Percentiles rank a stretch among this genome's conserved stretches.
phyloP scores from a whole-genome alignment of 768 basidiomycete species.

The Pulveroboletus sp. region DNA sequence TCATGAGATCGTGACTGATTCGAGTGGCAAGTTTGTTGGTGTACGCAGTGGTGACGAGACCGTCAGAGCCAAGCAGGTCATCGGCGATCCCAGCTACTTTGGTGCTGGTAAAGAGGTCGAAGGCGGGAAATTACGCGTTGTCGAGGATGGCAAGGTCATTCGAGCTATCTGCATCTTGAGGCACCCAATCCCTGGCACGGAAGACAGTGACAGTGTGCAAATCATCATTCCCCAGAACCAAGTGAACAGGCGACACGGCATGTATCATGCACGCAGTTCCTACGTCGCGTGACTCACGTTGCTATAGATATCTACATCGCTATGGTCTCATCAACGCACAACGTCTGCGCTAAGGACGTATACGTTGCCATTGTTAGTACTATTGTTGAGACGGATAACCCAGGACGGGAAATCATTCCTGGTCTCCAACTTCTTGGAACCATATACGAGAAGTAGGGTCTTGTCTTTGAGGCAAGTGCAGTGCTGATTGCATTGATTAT shows the following conservation, averaged over 20 bases:
- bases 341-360: constrained; percentile 93
- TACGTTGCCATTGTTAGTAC: constrained; percentile 98
- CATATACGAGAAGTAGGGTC: constrained; percentile 84
- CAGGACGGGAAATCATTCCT: constrained; percentile 89
- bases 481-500: constrained; percentile 7
- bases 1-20: constrained; percentile 83
- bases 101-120: constrained; percentile 61
- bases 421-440: constrained; percentile 88
- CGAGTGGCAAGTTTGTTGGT: constrained; percentile 85
- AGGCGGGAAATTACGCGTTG: constrained; percentile 76
- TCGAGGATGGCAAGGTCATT: constrained; percentile 93
- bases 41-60: constrained; percentile 87
- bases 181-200: constrained; percentile 97
- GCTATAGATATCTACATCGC: constrained; percentile 94
- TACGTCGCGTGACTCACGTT: constrained; percentile 2
- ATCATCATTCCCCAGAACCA: constrained; percentile 99
- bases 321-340: constrained; percentile 94
- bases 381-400: constrained; percentile 90
- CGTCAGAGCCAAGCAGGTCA: constrained; percentile 95
- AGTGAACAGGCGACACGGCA: constrained; percentile 87
- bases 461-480: neutral
- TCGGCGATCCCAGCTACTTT: constrained; percentile 98
- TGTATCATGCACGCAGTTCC: constrained; percentile 22
- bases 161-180: constrained; percentile 97
- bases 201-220: constrained; percentile 91